Evolutionary conservation across 2,329 filamentous ascomycete genomes (phyloP), one percentile per base, ranked within the genome.

Genomic region (Curvularia hawaiiensis): DNA sequence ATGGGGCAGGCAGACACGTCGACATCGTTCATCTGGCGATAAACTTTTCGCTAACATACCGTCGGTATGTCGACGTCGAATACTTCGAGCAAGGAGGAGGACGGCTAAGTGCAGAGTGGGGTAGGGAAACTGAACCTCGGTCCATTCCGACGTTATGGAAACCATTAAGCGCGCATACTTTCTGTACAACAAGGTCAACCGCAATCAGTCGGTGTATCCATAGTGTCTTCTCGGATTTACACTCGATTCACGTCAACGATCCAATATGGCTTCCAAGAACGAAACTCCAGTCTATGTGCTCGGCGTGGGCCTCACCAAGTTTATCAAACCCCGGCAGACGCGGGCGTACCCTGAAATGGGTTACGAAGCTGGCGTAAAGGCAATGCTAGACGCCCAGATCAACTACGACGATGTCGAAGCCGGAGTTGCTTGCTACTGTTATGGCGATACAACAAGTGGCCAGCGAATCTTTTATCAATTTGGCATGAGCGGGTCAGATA

Each of bases 401-500:
- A 96, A 86, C 79, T 97, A 97, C 80, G 94, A 98, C 74, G 92
- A 97, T 66, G 92, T 98, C 55, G 92, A 97, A 62, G 90, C 94
- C 71, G 94, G 92, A 58, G 84, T 98, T 9, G 94, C 93, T 3
- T 97, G 93, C 82, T 97, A 96, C 81, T 96, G 92, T 82, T 97
- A 96, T 77, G 94, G 94, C 68, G 94, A 97, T 80, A 94, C 89
- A 57, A 97, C 93, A 50, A 93, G 90, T 76, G 94, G 94, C 48
- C 93, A 97, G 81, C 88, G 94, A 60, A 92, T 97, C 69, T 97
- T 98, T 79, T 98, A 98, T 79, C 94, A 97, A 79, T 97, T 98
- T 76, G 94, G 94, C 80, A 92, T 97, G 88, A 97, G 92, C 51
- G 83, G 66, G 68, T 72, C 64, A 8, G 68, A 55, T 11, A 44